Evolutionary conservation across 306 rosid species (phyloP), one percentile per base, ranked within the genome.

Genomic region (Corylus avellana): DNA sequence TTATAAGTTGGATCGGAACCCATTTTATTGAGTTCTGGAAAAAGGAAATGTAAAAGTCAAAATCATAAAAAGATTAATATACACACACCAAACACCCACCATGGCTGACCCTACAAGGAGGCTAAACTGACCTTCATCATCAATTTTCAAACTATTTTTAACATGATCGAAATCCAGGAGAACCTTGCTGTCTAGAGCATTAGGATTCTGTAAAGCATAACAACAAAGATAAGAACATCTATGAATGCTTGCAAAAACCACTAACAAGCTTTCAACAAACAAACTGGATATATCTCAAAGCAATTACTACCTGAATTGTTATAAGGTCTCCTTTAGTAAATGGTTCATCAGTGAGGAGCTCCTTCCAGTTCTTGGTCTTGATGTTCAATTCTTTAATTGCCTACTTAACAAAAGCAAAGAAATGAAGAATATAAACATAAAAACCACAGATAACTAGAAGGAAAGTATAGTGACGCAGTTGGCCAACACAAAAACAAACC

Each of bases 361-460:
- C 98, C 88, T 93, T 96, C 99, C 99, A 96, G 85, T 91, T 93
- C 87, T 91, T 96, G 8, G 90, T 96, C 87, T 93, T 96, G 78
- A 96, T 83, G 85, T 96, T 96, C 69, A 96, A 85, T 84, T 96
- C 99, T 86, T 93, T 96, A 61, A 93, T 84, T 54, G 99, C 98
- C 98, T 96, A 73, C 57, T 80, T 79, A 74, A 57, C 17, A 77
- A 72, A 39, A 20, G 39, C 48, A 62, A 59, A 73, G 59, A 4
- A 16, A 72, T 7, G 56, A 69, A 71, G 56, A 3, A 25, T 22
- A 63, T 53, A 62, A 56, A 29, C 27, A 75, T 80, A 70, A 12
- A 67, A 18, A 72, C 14, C 25, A 59, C 63, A 79, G 77, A 85
- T 29, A 61, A 70, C 82, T 72, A 79, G 80, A 22, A 76, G 73